These are phyloP conservation scores for Aspergillus felis DNA, from an alignment of 2,329 filamentous ascomycete species.

Conservation along the genomic window DNA sequence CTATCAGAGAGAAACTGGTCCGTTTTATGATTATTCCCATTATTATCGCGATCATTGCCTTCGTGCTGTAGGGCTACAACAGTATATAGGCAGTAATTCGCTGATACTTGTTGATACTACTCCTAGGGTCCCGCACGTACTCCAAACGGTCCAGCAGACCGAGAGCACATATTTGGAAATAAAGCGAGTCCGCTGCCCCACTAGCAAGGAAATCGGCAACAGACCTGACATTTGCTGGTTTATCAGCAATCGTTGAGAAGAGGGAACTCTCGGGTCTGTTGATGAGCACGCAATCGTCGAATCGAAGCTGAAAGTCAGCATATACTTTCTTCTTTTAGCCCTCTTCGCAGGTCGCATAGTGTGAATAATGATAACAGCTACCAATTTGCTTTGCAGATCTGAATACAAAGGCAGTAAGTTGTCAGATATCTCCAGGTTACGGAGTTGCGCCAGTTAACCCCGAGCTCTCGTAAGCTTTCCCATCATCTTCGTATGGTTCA, in stretches of 20 bases:
- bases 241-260: neutral
- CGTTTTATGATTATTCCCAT: neutral
- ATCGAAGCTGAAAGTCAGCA: neutral
- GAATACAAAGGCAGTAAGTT: neutral
- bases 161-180: slow-evolving; percentile 32
- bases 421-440: neutral
- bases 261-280: neutral
- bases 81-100: neutral
- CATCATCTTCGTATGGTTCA: neutral
- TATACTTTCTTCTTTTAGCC: neutral
- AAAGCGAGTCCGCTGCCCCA: slow-evolving; percentile 24
- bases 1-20: neutral
- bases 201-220: slow-evolving; percentile 20
- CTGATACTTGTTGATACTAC: neutral
- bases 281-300: neutral
- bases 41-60: neutral
- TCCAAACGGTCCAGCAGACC: slow-evolving; percentile 23
- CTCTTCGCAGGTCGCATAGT: neutral
- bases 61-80: neutral
- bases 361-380: neutral
- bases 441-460: neutral
- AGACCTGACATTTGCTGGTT: slow-evolving; percentile 11
- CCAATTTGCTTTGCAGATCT: neutral
- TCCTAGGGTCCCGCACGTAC: too few relatives aligned
- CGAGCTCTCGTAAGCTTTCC: neutral